These are phyloP conservation scores for Orbilia quercus DNA, from an alignment of 2,329 filamentous ascomycete species.

Conservation along the genomic window DNA sequence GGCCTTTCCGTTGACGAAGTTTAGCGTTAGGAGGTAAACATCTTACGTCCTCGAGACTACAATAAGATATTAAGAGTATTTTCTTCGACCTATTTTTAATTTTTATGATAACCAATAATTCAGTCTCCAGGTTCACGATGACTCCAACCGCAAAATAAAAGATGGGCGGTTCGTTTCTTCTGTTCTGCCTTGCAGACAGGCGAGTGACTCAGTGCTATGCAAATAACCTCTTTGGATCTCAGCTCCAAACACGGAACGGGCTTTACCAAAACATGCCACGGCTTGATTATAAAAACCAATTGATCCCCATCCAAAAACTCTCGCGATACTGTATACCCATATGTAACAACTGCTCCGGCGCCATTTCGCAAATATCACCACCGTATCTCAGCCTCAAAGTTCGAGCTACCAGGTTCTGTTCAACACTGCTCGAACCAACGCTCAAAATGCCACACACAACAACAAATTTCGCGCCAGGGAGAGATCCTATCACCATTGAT, in stretches of 20 bases:
- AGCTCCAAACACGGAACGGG: background rate
- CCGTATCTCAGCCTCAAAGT: background rate
- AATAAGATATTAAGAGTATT: too few relatives aligned
- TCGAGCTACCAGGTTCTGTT: background rate
- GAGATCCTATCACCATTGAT: conserved; percentile 35
- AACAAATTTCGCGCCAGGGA: conserved; percentile 52
- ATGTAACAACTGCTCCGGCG: too few relatives aligned
- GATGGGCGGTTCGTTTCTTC: background rate
- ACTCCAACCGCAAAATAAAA: conserved; percentile 4
- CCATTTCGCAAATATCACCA: conserved; percentile 1
- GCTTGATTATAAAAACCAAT: conserved; percentile 18
- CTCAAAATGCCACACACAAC: conserved; percentile 55
- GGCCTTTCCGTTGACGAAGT: too few relatives aligned
- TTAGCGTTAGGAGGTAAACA: too few relatives aligned
- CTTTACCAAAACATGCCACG: conserved; percentile 3
- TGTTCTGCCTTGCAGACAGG: conserved; percentile 37
- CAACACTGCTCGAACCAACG: background rate
- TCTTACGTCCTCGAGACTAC: too few relatives aligned
- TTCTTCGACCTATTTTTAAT: too few relatives aligned
- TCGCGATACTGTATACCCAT: background rate
- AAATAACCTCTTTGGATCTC: background rate
- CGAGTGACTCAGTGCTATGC: conserved; percentile 8
- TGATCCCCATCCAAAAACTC: too few relatives aligned
- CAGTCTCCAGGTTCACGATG: background rate
- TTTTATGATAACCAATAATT: too few relatives aligned